Percentiles rank a stretch among this genome's conserved stretches.
phyloP scores from a whole-genome alignment of 2,329 filamentous ascomycete species.

The Penicillium sp. region DNA sequence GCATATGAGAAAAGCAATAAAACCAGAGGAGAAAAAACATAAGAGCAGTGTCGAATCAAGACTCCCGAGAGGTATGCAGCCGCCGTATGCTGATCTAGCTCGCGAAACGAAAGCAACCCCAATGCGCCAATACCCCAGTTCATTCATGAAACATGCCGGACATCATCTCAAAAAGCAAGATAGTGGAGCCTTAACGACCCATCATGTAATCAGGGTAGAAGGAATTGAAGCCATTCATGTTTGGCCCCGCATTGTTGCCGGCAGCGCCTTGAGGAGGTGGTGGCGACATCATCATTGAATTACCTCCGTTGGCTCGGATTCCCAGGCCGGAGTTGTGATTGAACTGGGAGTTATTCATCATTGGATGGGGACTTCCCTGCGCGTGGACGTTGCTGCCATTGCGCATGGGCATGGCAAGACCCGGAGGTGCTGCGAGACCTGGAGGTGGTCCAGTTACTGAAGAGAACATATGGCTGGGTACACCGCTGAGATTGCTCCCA shows the following conservation, averaged over 20 bases:
- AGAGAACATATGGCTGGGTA: slow-evolving; percentile 64
- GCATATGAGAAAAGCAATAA: slow-evolving; percentile 16
- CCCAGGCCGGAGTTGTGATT: slow-evolving; percentile 40
- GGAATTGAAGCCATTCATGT: slow-evolving; percentile 37
- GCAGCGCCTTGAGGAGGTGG: slow-evolving; percentile 30
- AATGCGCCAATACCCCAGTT: slow-evolving; percentile 43
- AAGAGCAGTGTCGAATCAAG: slow-evolving; percentile 31
- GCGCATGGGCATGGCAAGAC: slow-evolving; percentile 53
- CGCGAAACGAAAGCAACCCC: slow-evolving; percentile 37
- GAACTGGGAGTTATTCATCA: slow-evolving; percentile 34
- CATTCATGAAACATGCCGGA: slow-evolving; percentile 46
- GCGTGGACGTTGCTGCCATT: slow-evolving; percentile 35
- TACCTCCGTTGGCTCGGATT: slow-evolving; percentile 37
- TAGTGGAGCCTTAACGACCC: slow-evolving; percentile 40
- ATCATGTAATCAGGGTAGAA: slow-evolving; percentile 52
- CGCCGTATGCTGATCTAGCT: slow-evolving; percentile 45
- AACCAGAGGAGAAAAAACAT: slow-evolving; percentile 26
- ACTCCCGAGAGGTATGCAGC: slow-evolving; percentile 38
- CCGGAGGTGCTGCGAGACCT: slow-evolving; percentile 74
- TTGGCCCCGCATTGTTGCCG: slow-evolving; percentile 29
- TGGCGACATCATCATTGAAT: slow-evolving; percentile 32
- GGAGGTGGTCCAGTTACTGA: slow-evolving; percentile 77
- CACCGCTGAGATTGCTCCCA: slow-evolving; percentile 56
- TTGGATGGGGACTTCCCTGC: slow-evolving; percentile 27
- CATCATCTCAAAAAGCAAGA: slow-evolving; percentile 36